phyloP scores from a whole-genome alignment of 225 moss, liverwort and hornwort species.

The Thuidium tamariscinum region DNA sequence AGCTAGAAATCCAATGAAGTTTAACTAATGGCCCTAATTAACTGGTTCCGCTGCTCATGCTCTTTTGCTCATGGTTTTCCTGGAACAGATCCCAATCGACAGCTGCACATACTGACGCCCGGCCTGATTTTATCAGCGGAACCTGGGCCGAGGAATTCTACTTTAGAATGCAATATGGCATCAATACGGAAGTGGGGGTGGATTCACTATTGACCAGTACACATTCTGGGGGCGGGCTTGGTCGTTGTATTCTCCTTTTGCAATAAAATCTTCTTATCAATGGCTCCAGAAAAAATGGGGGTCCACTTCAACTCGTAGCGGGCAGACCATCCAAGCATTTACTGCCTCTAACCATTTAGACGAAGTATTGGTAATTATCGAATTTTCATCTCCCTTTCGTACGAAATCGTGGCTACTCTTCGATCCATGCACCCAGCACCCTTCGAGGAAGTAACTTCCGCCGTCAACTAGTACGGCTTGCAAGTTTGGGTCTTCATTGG shows the following conservation, averaged over 20 bases:
- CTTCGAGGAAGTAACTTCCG: neutral
- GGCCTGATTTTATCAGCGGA: neutral
- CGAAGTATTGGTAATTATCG: neutral
- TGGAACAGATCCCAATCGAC: neutral
- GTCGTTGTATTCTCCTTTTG: neutral
- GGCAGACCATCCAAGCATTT: too few species aligned
- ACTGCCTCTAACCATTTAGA: neutral
- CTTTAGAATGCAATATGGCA: neutral
- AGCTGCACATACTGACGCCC: neutral
- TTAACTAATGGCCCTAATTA: neutral
- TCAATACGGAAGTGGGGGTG: neutral
- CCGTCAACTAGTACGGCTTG: neutral
- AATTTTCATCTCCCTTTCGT: neutral
- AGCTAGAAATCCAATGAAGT: neutral
- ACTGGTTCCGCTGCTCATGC: neutral
- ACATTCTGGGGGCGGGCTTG: neutral
- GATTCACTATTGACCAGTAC: too few species aligned
- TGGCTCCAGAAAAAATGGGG: neutral
- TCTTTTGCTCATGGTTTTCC: too few species aligned
- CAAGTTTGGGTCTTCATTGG: too few species aligned
- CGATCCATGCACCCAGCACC: too few species aligned
- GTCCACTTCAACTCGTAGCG: neutral
- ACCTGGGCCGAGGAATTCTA: neutral
- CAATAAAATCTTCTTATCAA: neutral
- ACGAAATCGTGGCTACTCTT: neutral